These are phyloP conservation scores for Talaromyces sp. DNA, from an alignment of 2,329 filamentous ascomycete species.

Conservation along the genomic window DNA sequence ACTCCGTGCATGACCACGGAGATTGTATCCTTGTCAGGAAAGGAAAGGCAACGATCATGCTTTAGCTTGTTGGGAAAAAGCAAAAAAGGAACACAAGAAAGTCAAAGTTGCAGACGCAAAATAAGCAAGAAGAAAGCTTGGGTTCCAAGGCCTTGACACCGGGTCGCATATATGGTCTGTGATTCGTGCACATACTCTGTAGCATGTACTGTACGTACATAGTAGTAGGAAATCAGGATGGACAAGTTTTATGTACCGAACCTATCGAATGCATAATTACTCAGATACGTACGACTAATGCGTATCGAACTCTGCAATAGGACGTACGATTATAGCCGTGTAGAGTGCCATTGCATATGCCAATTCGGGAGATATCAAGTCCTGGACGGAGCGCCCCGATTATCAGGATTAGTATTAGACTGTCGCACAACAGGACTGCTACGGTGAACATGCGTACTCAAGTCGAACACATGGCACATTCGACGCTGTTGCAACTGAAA, in stretches of 20 bases:
- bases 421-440: background rate
- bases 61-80: background rate
- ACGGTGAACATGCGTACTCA: background rate
- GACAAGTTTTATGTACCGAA: background rate
- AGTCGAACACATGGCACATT: background rate
- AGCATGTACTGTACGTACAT: background rate
- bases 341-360: constrained; percentile 3
- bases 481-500: too few species aligned
- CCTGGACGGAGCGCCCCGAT: background rate
- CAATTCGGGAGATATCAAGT: background rate
- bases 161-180: constrained; percentile 5
- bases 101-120: background rate
- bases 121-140: background rate
- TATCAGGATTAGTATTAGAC: background rate
- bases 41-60: background rate
- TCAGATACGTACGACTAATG: background rate
- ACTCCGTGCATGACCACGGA: background rate
- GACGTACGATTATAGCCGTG: background rate
- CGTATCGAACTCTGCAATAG: background rate
- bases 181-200: background rate
- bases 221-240: background rate
- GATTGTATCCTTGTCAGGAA: background rate
- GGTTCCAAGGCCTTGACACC: constrained; percentile 7
- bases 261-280: background rate
- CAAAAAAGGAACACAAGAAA: background rate